phyloP scores from a whole-genome alignment of 176 grass and related monocot species.

The Aegilops umbellulata region DNA sequence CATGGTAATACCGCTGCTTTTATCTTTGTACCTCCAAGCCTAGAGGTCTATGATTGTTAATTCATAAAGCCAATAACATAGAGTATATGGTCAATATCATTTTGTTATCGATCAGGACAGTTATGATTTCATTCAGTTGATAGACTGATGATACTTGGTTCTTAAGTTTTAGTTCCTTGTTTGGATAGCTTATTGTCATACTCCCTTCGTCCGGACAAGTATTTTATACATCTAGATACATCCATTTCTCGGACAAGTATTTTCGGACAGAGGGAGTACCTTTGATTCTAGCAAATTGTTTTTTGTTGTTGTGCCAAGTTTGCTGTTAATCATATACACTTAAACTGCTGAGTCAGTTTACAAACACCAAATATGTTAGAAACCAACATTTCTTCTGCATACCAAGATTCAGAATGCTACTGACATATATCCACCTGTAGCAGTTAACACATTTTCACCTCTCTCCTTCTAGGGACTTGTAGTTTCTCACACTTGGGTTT shows the following conservation, averaged over 20 bases:
- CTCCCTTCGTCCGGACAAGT: no score
- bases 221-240: no score
- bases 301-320: not conserved
- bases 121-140: not conserved
- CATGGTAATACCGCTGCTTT: constrained; percentile 54
- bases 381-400: not conserved
- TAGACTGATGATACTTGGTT: not conserved
- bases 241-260: no score
- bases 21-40: not conserved
- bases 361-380: not conserved
- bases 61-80: not conserved
- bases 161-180: not conserved
- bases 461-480: not conserved
- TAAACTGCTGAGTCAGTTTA: not conserved
- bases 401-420: not conserved
- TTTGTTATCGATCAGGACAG: not conserved
- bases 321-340: not conserved
- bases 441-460: not conserved
- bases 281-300: not conserved
- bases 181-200: not conserved
- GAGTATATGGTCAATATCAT: not conserved
- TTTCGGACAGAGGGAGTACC: no score
- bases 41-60: not conserved
- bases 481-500: not conserved
- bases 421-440: not conserved